Conservation (phyloP, 352 stramenopile species). For the Sclerospora graminicola region DNA sequence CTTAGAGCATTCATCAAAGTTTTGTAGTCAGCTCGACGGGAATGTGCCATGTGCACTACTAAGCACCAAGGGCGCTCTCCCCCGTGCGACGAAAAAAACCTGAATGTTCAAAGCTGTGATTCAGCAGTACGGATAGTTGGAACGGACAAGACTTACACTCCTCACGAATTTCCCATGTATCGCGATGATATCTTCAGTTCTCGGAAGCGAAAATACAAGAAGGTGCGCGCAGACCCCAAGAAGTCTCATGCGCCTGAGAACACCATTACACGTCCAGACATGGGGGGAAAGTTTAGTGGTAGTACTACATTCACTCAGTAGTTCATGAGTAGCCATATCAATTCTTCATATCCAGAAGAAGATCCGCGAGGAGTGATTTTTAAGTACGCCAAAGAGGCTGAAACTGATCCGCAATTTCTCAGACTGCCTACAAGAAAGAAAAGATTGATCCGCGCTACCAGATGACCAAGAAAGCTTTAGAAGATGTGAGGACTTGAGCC, state of each 20-base stretch:
- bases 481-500: conserved; percentile 78
- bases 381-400: conserved; percentile 72
- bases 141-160: conserved; percentile 64
- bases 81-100: conserved; percentile 76
- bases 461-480: conserved; percentile 58
- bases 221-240: conserved; percentile 56
- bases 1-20: conserved; percentile 72
- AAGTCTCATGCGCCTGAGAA: conserved; percentile 67
- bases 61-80: conserved; percentile 74
- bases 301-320: conserved; percentile 79
- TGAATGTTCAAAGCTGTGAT: conserved; percentile 42
- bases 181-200: conserved; percentile 41
- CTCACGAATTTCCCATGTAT: conserved; percentile 75
- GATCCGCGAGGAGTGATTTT: conserved; percentile 75
- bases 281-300: conserved; percentile 69
- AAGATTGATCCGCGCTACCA: conserved; percentile 71
- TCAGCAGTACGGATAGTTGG: conserved; percentile 64
- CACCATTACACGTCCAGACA: conserved; percentile 58
- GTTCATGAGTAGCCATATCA: conserved; percentile 84
- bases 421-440: conserved; percentile 41
- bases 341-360: conserved; percentile 74
- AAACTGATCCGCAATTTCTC: conserved; percentile 62
- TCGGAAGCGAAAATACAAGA: conserved; percentile 67
- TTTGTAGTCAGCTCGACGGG: conserved; percentile 63
- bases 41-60: conserved; percentile 59